Base-by-base conservation (phyloP, 257 asterid genomes). In the Henckelia pumila region DNA sequence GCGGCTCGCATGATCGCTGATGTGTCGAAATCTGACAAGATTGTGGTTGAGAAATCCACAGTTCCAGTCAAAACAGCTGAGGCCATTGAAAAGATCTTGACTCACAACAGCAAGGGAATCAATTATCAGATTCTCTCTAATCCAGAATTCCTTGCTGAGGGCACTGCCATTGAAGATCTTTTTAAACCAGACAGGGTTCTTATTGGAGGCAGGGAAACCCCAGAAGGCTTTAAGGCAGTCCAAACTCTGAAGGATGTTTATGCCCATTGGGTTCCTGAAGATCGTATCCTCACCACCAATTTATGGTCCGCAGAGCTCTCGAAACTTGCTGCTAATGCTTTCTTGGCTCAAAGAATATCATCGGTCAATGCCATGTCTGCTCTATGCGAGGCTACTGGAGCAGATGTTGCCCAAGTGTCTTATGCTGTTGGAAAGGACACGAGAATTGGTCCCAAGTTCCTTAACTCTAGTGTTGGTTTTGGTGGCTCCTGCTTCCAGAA, bases 241-340 rank as follows among this genome's bases (percentile, higher is more conserved):
- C 28, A 35, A 17, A 64, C 55, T 20, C 25, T 68, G 61, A 68
- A 68, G 44, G 53, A 35, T 23, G 64, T 68, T 26, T 68, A 68
- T 26, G 73, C 73, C 17, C 73, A 68, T 58, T 68, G 73, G 73
- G 73, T 68, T n/a, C 73, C 64, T 0, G 73, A 68, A 24, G 73
- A 68, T 10, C 59, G 28, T 33, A 68, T 68, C 66, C 40, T 68
- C n/a, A 56, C 66, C 29, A 68, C 73, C 32, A 68, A 68, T 58
- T 64, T 68, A 14, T 68, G 73, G 73, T 68, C 73, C 1, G 63
- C 73, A 4, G 73, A 68, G 32, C 56, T 68, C 13, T 68, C 73
- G 5, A 68, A 68, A 32, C 73, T 68, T 24, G 73, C 73, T 8
- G 66, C 73, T 35, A 68, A 68, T 50, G 73, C 66, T 21, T 68